These are phyloP conservation scores for Verticillium nubilum DNA, from an alignment of 2,329 filamentous ascomycete species.

Conservation along the genomic window DNA sequence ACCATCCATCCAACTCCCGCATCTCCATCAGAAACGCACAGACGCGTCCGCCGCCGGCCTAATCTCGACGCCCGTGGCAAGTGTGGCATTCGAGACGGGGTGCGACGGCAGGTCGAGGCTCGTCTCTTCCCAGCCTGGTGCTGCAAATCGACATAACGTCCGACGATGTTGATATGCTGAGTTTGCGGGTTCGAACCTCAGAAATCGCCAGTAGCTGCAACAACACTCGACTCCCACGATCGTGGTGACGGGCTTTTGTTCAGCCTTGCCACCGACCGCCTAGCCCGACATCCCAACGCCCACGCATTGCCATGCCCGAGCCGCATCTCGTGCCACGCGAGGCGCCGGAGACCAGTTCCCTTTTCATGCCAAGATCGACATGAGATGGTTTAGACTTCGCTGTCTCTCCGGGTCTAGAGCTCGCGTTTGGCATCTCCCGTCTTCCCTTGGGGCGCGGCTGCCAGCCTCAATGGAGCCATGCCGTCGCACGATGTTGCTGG, in stretches of 20 bases:
- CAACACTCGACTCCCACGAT: background rate
- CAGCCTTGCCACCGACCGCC: background rate
- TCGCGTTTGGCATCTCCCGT: background rate
- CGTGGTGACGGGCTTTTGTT: background rate
- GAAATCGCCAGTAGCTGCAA: background rate
- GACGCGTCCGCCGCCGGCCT: background rate
- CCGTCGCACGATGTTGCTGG: background rate
- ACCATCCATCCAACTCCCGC: background rate
- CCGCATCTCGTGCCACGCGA: background rate
- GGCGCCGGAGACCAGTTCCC: background rate
- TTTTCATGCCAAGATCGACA: background rate
- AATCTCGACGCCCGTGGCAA: background rate
- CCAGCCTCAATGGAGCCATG: background rate
- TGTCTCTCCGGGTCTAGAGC: background rate
- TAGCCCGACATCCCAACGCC: background rate
- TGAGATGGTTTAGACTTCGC: background rate
- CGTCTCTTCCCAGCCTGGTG: background rate
- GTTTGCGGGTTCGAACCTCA: background rate
- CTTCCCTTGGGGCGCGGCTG: background rate
- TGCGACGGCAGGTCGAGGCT: background rate
- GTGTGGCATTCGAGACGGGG: background rate
- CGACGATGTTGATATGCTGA: background rate
- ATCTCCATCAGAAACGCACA: background rate
- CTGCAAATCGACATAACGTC: background rate
- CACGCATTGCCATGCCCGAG: background rate